Evolutionary conservation across 352 stramenopile genomes (phyloP).

Genomic region (Phytophthora palmivora): DNA sequence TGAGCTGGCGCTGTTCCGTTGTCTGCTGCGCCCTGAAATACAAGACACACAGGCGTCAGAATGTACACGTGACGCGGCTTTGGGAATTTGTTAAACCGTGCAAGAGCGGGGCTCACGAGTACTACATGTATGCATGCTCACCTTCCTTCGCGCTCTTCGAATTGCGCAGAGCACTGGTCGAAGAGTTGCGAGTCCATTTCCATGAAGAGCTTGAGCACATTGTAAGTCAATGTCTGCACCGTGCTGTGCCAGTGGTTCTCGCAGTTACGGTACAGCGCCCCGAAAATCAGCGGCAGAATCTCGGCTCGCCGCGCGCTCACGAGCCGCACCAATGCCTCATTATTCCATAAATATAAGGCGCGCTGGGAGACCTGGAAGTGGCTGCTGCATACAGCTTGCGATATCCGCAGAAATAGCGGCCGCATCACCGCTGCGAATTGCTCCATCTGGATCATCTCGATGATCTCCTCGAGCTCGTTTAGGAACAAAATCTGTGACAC

Average conservation of each 20-base stretch:
- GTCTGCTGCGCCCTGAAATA: slow-evolving; percentile 42
- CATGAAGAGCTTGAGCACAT: slow-evolving; percentile 81
- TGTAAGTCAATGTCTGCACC: slow-evolving; percentile 92
- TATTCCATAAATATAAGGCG: slow-evolving; percentile 99
- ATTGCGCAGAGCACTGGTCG: slow-evolving; percentile 71
- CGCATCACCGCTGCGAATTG: slow-evolving; percentile 78
- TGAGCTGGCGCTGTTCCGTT: slow-evolving; percentile 52
- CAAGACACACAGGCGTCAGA: slow-evolving; percentile 10
- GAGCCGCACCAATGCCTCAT: slow-evolving; percentile 96
- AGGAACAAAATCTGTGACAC: slow-evolving; percentile 92
- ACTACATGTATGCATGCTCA: slow-evolving; percentile 23
- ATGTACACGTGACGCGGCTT: background rate
- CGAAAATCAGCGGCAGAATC: slow-evolving; percentile 96
- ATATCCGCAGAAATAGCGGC: slow-evolving; percentile 79
- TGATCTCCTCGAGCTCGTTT: slow-evolving; percentile 98
- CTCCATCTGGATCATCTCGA: slow-evolving; percentile 94
- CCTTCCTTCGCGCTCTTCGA: slow-evolving; percentile 68
- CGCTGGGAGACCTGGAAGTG: slow-evolving; percentile 98
- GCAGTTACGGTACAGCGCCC: slow-evolving; percentile 85
- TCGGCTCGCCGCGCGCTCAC: slow-evolving; percentile 94
- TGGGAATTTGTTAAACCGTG: slow-evolving; percentile 18
- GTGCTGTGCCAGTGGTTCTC: slow-evolving; percentile 95
- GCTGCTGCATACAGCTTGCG: slow-evolving; percentile 91
- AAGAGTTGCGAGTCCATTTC: slow-evolving; percentile 92
- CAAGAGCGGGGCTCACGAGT: slow-evolving; percentile 18